Evolutionary conservation across 805 yeast genomes (phyloP).

Genomic region (Candida hungchunana): DNA sequence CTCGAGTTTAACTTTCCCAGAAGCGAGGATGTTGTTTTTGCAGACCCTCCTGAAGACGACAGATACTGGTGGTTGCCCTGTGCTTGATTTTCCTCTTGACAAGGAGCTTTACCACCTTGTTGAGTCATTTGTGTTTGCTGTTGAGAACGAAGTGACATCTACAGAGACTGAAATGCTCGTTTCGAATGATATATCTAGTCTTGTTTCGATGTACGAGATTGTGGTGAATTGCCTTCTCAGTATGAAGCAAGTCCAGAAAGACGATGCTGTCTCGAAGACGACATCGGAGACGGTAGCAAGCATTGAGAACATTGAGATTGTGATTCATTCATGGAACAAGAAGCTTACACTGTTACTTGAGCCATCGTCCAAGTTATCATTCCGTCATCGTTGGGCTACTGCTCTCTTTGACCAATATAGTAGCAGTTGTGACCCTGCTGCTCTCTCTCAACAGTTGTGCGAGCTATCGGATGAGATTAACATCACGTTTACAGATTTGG

Average conservation of each 20-base stretch:
- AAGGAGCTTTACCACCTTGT: conserved; percentile 6
- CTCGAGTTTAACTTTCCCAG: conserved; percentile 32
- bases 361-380: conserved; percentile 7
- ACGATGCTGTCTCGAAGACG: conserved; percentile 16
- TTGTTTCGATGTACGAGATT: conserved; percentile 41
- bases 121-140: conserved; percentile 18
- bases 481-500: conserved; percentile 6
- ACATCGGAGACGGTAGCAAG: conserved; percentile 30
- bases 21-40: conserved; percentile 33
- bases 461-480: conserved; percentile 21
- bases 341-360: conserved; percentile 13
- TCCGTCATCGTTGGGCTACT: conserved; percentile 46
- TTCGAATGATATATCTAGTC: conserved; percentile 12
- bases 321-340: conserved; percentile 46
- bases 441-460: conserved; percentile 26
- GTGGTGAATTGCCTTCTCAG: conserved; percentile 39
- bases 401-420: conserved; percentile 41
- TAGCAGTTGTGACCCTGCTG: conserved; percentile 32
- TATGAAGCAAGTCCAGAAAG: conserved; percentile 24
- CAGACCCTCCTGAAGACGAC: conserved; percentile 18
- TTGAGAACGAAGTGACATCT: conserved; percentile 24
- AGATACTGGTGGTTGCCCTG: conserved; percentile 24
- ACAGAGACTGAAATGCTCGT: background rate
- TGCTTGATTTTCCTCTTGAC: conserved; percentile 39
- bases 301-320: conserved; percentile 36